Evolutionary conservation across 2,329 filamentous ascomycete genomes (phyloP).

Genomic region (Paecilomyces variotii): DNA sequence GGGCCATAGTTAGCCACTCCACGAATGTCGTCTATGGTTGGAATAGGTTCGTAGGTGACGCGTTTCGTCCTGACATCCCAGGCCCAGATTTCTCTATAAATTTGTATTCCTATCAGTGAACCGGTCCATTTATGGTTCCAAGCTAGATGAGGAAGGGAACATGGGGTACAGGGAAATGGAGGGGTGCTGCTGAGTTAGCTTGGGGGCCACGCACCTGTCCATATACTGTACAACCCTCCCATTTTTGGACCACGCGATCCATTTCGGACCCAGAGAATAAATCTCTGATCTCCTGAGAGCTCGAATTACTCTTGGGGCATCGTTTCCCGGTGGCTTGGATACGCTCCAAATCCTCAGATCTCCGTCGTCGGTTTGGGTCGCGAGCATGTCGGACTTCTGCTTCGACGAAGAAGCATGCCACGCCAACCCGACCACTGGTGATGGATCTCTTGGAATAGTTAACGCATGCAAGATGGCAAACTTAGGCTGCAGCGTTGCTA

Average conservation of each 20-base stretch:
- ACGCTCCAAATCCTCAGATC: constrained; percentile 96
- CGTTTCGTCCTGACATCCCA: constrained; percentile 99
- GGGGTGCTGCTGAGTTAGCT: neutral
- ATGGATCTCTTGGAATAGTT: constrained; percentile 73
- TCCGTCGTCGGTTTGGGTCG: constrained; percentile 82
- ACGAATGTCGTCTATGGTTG: constrained; percentile 71
- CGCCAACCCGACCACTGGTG: constrained; percentile 74
- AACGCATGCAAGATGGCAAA: constrained; percentile 94
- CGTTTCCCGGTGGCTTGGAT: constrained; percentile 63
- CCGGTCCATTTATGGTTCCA: neutral
- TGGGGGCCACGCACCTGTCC: constrained; percentile 61
- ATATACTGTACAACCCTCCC: constrained; percentile 89
- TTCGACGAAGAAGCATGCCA: constrained; percentile 97
- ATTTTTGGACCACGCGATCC: constrained; percentile 98
- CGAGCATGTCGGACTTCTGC: constrained; percentile 96
- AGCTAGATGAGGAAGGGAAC: neutral
- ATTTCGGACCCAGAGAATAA: constrained; percentile 68
- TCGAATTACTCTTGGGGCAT: constrained; percentile 80
- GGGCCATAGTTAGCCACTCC: constrained; percentile 84
- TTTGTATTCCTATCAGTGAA: neutral
- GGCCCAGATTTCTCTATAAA: constrained; percentile 68
- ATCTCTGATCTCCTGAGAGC: constrained; percentile 74
- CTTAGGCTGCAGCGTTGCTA: constrained; percentile 79
- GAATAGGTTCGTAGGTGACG: constrained; percentile 81
- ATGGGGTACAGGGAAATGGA: constrained; percentile 2